Evolutionary conservation across 306 rosid genomes (phyloP), one percentile per base, ranked within the genome.

Genomic region (Malus sieversii): DNA sequence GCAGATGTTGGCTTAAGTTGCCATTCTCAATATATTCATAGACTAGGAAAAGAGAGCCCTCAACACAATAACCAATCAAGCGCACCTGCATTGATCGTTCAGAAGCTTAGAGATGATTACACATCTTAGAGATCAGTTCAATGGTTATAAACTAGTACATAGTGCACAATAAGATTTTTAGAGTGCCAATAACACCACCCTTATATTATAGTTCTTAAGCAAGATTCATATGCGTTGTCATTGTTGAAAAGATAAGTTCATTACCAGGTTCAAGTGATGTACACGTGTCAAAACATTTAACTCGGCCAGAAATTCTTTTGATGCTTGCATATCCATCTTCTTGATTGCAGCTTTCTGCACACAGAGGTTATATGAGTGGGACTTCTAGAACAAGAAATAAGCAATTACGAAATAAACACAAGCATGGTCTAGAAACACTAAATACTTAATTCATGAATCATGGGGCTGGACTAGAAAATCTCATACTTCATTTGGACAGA

Each of bases 11-110:
- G 80, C 97, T 88, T 75, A 95, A 73, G 88, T 92, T 89, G 74
- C 97, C 98, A 81, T 91, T 93, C 77, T 93, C 98, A 72, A 93
- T 89, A 87, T 7, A 95, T 83, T 95, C 99, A 71, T 95, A 95
- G 67, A 95, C 97, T 38, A 93, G 84, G 83, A 95, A 95, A 70
- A 95, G 97, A 76, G 96, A 95, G 57, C 87, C 86, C 84, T 90
- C 97, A 10, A 89, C 87, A 74, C 99, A 92, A 66, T 92, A 95
- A 60, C 99, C 99, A 38, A 95, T 95, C 87, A 95, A 84, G 70
- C 97, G 96, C 89, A 95, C 99, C 99, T 92, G 81, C 77, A 82
- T 64, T 70, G 71, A 32, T 61, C 27, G 35, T 70, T 72, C 13
- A 32, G 55, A 69, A 73, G 59, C 64, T 25, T 29, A 45, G 33